Evolutionary conservation across 257 asterid species (phyloP).

Genomic region (Solanum raphanifolium): DNA sequence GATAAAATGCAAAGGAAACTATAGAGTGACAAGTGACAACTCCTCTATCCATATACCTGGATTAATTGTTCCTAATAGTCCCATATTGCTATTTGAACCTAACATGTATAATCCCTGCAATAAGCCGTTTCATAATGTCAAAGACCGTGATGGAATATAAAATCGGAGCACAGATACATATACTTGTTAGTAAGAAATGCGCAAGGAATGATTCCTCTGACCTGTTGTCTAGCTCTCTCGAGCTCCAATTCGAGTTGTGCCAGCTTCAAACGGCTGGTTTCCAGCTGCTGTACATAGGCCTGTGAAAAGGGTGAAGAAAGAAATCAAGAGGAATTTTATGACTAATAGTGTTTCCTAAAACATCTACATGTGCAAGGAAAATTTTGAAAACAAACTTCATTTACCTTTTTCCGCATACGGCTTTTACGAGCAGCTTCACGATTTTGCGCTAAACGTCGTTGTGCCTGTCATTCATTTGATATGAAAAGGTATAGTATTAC

Average conservation of each 20-base stretch:
- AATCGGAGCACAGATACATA: not conserved
- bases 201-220: not conserved
- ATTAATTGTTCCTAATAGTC: slow-evolving; percentile 35
- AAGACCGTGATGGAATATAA: not conserved
- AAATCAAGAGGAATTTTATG: not conserved
- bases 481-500: not conserved
- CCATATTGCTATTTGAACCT: slow-evolving; percentile 37
- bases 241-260: slow-evolving; percentile 88
- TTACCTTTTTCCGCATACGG: slow-evolving; percentile 83
- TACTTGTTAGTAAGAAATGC: not conserved
- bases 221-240: slow-evolving; percentile 79
- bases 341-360: not conserved
- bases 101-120: slow-evolving; percentile 52
- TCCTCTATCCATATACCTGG: slow-evolving; percentile 28
- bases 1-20: not conserved
- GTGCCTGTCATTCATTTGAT: slow-evolving; percentile 31
- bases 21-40: not conserved
- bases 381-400: not conserved
- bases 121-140: not conserved
- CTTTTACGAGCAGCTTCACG: slow-evolving; percentile 95
- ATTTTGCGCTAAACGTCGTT: slow-evolving; percentile 80
- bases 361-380: not conserved
- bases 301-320: slow-evolving; percentile 5
- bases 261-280: slow-evolving; percentile 75
- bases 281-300: slow-evolving; percentile 92